Evolutionary conservation across 768 basidiomycete genomes (phyloP).

Genomic region (Xerocomellus intermedius): DNA sequence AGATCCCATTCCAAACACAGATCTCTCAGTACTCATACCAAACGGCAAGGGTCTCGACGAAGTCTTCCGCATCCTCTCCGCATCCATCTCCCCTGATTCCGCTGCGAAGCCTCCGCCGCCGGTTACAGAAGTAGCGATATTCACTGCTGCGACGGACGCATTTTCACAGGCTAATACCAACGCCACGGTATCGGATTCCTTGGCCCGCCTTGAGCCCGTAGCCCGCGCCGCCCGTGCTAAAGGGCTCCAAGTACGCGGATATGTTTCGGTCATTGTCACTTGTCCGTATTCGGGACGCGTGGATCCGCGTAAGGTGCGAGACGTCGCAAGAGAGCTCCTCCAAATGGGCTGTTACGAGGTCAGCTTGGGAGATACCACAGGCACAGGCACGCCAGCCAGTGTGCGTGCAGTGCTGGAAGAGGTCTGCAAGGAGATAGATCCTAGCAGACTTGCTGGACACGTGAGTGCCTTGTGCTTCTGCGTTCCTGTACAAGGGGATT

Average conservation of each 20-base stretch:
- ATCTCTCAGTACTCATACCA: slow-evolving; percentile 80
- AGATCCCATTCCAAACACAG: slow-evolving; percentile 50
- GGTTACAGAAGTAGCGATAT: slow-evolving; percentile 84
- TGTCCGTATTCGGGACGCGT: slow-evolving; percentile 88
- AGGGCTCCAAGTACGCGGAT: slow-evolving; percentile 75
- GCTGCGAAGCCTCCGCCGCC: slow-evolving; percentile 43
- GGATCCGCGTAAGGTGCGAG: slow-evolving; percentile 59
- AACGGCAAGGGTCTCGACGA: slow-evolving; percentile 75
- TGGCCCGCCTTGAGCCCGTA: slow-evolving; percentile 62
- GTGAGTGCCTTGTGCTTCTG: slow-evolving; percentile 35
- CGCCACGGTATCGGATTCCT: slow-evolving; percentile 65
- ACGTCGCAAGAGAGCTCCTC: slow-evolving; percentile 65
- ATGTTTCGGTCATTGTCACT: slow-evolving; percentile 78
- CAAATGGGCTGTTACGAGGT: slow-evolving; percentile 97
- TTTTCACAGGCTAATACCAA: slow-evolving; percentile 89
- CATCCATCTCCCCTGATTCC: slow-evolving; percentile 23
- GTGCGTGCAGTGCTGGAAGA: slow-evolving; percentile 69
- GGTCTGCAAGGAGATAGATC: slow-evolving; percentile 58
- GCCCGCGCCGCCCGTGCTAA: slow-evolving; percentile 55
- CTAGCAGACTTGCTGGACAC: slow-evolving; percentile 66
- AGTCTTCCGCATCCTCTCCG: slow-evolving; percentile 54
- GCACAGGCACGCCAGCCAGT: slow-evolving; percentile 72
- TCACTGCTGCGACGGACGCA: slow-evolving; percentile 84
- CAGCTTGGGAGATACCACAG: slow-evolving; percentile 90
- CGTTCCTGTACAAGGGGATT: neutral